phyloP scores from a whole-genome alignment of 2,329 filamentous ascomycete genomes.

The Colletotrichum magnum region DNA sequence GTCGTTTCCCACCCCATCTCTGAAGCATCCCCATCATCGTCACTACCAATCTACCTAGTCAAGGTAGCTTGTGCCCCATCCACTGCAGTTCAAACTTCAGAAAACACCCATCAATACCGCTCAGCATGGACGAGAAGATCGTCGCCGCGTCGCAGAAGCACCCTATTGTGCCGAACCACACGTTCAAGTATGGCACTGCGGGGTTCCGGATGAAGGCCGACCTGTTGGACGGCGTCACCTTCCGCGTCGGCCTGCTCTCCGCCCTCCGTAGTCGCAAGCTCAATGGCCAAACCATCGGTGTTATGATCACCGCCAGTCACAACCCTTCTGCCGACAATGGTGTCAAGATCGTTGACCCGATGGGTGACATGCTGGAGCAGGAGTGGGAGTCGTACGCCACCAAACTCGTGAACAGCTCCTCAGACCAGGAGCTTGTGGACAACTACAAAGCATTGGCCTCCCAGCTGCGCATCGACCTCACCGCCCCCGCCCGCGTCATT shows the following conservation, averaged over 20 bases:
- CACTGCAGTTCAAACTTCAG: constrained; percentile 1
- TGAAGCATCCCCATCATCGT: not conserved
- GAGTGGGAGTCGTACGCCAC: constrained; percentile 95
- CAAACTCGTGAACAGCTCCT: constrained; percentile 85
- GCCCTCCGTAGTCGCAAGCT: constrained; percentile 91
- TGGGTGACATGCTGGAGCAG: constrained; percentile 98
- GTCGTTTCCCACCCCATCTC: constrained; percentile 3
- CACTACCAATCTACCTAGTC: not conserved
- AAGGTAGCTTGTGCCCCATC: constrained; percentile 8
- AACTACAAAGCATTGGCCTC: constrained; percentile 83
- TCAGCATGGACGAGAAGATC: constrained; percentile 68
- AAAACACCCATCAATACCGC: constrained; percentile 22
- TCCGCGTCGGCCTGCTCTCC: constrained; percentile 91
- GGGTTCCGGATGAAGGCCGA: constrained; percentile 80
- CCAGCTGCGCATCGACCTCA: constrained; percentile 81
- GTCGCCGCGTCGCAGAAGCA: constrained; percentile 74
- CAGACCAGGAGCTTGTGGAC: constrained; percentile 80
- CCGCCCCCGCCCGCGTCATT: constrained; percentile 82
- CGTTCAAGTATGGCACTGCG: constrained; percentile 77
- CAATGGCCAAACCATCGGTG: constrained; percentile 90
- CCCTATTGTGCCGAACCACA: constrained; percentile 68
- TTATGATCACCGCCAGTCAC: constrained; percentile 97
- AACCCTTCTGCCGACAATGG: constrained; percentile 93
- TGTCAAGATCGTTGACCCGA: constrained; percentile 95
- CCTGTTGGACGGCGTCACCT: constrained; percentile 91